phyloP scores from a whole-genome alignment of 352 stramenopile species.

The Globisporangium radiosum region DNA sequence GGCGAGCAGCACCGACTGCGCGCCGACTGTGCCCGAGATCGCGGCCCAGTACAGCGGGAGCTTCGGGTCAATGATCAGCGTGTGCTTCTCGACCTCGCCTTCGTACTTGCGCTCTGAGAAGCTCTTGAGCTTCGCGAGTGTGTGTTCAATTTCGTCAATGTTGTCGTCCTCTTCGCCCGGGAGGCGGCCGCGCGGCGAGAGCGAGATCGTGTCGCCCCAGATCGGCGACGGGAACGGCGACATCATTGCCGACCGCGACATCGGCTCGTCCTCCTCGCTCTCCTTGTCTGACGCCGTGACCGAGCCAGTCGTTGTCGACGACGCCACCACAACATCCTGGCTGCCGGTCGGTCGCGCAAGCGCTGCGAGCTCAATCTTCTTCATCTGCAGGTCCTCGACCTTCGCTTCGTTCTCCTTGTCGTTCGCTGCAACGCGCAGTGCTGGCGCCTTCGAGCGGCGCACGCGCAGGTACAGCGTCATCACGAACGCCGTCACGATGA shows the following conservation, averaged over 20 bases:
- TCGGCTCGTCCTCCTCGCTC: conserved; percentile 24
- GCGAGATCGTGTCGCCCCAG: conserved; percentile 40
- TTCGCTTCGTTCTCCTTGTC: conserved; percentile 37
- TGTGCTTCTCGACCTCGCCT: conserved; percentile 76
- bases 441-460: conserved; percentile 69
- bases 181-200: conserved; percentile 30
- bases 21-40: conserved; percentile 79
- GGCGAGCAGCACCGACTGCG: conserved; percentile 75
- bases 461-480: conserved; percentile 82
- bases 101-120: conserved; percentile 44
- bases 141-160: conserved; percentile 43
- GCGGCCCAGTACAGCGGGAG: conserved; percentile 83
- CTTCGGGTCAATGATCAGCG: conserved; percentile 80
- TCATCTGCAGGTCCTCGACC: conserved; percentile 51
- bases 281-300: neutral
- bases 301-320: neutral
- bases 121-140: conserved; percentile 36
- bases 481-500: conserved; percentile 75
- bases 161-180: conserved; percentile 47
- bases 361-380: conserved; percentile 38
- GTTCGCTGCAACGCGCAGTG: conserved; percentile 49
- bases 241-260: conserved; percentile 49
- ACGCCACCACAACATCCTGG: neutral
- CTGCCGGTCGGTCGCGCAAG: conserved; percentile 17
- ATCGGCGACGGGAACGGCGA: conserved; percentile 78